Base-by-base conservation (phyloP, 2,329 filamentous ascomycete species). In the Diaporthe sp. region DNA sequence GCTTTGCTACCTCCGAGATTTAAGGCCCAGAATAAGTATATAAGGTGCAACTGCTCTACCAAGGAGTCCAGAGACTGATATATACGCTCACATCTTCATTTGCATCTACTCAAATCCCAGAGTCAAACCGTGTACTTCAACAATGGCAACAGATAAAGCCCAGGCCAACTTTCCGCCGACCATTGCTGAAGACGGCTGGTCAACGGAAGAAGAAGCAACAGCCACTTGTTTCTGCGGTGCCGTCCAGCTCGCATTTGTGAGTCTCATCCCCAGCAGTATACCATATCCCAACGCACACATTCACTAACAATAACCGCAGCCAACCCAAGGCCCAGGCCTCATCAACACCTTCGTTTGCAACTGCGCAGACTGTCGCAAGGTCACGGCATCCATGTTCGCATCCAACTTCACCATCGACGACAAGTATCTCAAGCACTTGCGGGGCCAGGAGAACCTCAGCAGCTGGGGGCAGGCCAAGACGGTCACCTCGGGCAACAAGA, bases 341-440 rank as follows among this genome's bases (percentile, higher is more conserved):
- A 75, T 88, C 25, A 81, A 82, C 74, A 86, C 83, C 7, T 91
- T 92, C 78, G 77, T 92, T 77, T 92, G 90, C 82, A 85, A 92
- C 82, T 92, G 90, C 80, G 79, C 82, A 44, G 90, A 92, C 81
- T 92, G 90, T 81, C 89, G 84, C 78, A 92, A 92, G 77, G 84
- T 92, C 75, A 92, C 89, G 0, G 89, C 90, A 0, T 90, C 89
- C 0, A 90, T 91, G 87, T 91, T 90, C 81, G 87, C 89, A 3
- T 87, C 88, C 70, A 91, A 90, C 81, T 90, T 92, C 78, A 84
- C 84, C 73, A 80, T 91, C 53, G 75, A 78, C 15, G 84, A 90
- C 78, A 78, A 79, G 0, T 73, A 86, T 73, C 77, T 91, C 0
- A 84, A 79, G 61, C 86, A 90, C 76, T 13, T 88, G 0, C 88